These are phyloP conservation scores for Scheffersomyces parashehatae DNA, from an alignment of 1,139 yeast species.

Conservation along the genomic window DNA sequence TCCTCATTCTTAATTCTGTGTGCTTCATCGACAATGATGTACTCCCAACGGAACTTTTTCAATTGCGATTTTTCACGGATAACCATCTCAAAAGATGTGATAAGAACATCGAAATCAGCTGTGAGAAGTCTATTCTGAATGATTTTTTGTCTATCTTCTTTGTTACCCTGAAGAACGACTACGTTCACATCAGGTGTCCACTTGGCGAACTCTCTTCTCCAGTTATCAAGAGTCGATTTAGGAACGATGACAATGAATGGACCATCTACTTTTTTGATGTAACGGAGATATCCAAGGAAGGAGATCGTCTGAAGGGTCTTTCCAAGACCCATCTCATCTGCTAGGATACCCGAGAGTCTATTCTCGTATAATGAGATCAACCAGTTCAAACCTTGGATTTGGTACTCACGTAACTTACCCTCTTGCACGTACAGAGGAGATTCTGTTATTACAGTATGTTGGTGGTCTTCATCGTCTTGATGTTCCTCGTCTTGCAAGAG, in stretches of 20 bases:
- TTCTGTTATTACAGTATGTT: constrained; percentile 67
- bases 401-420: constrained; percentile 77
- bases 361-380: constrained; percentile 46
- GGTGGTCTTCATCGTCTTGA: constrained; percentile 45
- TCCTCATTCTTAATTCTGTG: constrained; percentile 96
- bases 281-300: constrained; percentile 83
- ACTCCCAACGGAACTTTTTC: constrained; percentile 89
- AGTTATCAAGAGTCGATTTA: constrained; percentile 90
- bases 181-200: constrained; percentile 98
- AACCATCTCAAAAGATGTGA: constrained; percentile 92
- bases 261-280: constrained; percentile 75
- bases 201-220: constrained; percentile 89
- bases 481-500: constrained; percentile 74
- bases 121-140: constrained; percentile 60
- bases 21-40: constrained; percentile 93
- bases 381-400: constrained; percentile 54
- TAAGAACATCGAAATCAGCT: constrained; percentile 83
- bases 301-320: constrained; percentile 51
- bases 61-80: constrained; percentile 80
- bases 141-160: constrained; percentile 67
- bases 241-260: constrained; percentile 94
- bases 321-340: constrained; percentile 54
- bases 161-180: constrained; percentile 82
- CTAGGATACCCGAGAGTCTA: constrained; percentile 45
- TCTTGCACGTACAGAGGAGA: constrained; percentile 69